These are phyloP conservation scores for Cryphonectria japonica DNA, from an alignment of 2,329 filamentous ascomycete species.

Conservation along the genomic window DNA sequence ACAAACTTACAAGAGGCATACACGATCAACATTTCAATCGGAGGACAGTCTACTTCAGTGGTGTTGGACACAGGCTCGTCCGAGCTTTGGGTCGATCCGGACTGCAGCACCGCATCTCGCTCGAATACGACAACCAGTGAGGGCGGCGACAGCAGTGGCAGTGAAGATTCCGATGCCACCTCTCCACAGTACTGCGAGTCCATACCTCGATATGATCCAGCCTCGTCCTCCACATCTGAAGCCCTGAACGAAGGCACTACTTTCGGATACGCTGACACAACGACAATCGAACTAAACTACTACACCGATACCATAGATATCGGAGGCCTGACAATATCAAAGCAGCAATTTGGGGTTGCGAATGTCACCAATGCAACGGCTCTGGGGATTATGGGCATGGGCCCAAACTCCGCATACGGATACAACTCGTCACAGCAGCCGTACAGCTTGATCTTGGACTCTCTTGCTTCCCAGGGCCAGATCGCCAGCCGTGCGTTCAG, in stretches of 20 bases:
- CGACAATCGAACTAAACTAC: not conserved
- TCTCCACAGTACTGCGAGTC: conserved; percentile 14
- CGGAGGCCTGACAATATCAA: conserved; percentile 10
- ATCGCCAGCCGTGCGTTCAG: conserved; percentile 22
- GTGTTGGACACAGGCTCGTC: conserved; percentile 33
- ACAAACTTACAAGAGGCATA: not conserved
- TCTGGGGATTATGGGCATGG: conserved; percentile 16
- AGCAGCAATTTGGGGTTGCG: conserved; percentile 21
- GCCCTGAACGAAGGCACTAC: not conserved
- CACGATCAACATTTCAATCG: conserved; percentile 19
- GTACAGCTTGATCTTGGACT: conserved; percentile 16
- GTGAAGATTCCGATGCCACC: not conserved
- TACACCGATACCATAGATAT: conserved; percentile 15
- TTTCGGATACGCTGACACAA: conserved; percentile 3
- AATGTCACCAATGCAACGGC: not conserved
- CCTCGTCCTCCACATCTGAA: conserved; percentile 6
- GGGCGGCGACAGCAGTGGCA: not conserved
- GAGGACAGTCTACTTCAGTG: conserved; percentile 33
- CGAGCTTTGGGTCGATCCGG: conserved; percentile 32
- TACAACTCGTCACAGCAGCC: not conserved
- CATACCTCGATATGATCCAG: conserved; percentile 15
- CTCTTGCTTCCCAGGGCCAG: conserved; percentile 19
- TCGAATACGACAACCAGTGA: not conserved
- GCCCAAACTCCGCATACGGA: not conserved
- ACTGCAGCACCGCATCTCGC: conserved; percentile 8